Evolutionary conservation across 345 rosid genomes (phyloP).

Genomic region (Moricandia arvensis): DNA sequence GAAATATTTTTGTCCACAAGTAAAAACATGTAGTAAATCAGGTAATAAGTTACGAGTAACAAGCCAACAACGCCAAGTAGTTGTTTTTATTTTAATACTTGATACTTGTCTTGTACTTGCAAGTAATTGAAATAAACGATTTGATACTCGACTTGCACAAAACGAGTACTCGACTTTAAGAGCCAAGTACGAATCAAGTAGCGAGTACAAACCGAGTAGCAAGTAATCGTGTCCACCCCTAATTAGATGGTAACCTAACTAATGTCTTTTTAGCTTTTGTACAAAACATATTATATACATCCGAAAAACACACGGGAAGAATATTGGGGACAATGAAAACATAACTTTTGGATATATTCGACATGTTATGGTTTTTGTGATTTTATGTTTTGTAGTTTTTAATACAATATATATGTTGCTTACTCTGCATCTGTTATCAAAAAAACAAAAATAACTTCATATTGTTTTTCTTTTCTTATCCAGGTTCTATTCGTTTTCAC

Average conservation of each 20-base stretch:
- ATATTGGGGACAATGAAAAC: background rate
- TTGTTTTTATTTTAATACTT: no score
- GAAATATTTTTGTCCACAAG: no score
- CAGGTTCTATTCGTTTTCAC: background rate
- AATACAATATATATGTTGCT: background rate
- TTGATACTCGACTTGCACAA: no score
- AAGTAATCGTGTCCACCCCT: no score
- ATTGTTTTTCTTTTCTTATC: background rate
- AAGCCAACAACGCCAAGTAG: no score
- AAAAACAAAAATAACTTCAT: background rate
- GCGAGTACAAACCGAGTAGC: no score
- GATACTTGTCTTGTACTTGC: no score
- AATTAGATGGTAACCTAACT: conserved; percentile 3
- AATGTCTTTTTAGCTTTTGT: background rate
- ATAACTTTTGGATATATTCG: background rate
- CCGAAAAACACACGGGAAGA: background rate
- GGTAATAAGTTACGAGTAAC: no score
- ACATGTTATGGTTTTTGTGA: background rate
- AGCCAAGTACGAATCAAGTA: no score
- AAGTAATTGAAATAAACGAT: no score
- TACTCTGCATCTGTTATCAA: background rate
- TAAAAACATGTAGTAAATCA: no score
- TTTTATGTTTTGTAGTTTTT: background rate
- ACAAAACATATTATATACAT: background rate
- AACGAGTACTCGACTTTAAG: no score